Conservation (phyloP, 148 eudicot species). For the Chenopodium quinoa region DNA sequence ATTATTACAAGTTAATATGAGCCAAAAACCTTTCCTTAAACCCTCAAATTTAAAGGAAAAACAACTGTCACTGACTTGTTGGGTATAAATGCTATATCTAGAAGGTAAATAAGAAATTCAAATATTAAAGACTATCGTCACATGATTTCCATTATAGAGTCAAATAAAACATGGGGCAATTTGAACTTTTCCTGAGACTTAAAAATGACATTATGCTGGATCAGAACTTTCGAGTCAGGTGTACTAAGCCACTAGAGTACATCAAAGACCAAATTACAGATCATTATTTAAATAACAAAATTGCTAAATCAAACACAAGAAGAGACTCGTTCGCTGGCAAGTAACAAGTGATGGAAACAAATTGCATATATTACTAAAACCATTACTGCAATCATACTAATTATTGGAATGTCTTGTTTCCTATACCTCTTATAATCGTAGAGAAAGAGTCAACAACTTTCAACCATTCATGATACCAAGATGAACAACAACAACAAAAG, state of each 20-base stretch:
- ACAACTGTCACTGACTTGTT: not conserved
- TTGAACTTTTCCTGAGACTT: not conserved
- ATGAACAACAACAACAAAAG: not conserved
- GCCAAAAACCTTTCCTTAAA: not conserved
- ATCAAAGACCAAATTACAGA: not conserved
- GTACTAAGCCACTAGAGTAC: not conserved
- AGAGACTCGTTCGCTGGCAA: not conserved
- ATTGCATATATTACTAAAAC: too few species aligned
- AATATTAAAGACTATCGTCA: not conserved
- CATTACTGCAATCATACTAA: not conserved
- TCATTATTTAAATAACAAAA: not conserved
- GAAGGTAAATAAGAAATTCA: not conserved
- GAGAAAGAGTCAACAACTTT: not conserved
- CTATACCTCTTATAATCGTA: not conserved
- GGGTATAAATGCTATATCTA: not conserved
- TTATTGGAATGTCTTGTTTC: not conserved
- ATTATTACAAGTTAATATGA: slow-evolving; percentile 2
- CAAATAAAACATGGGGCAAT: not conserved
- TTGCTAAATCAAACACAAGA: not conserved
- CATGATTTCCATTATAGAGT: not conserved
- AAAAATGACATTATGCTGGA: not conserved
- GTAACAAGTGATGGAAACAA: not conserved
- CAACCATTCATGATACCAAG: not conserved
- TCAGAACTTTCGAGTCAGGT: not conserved
- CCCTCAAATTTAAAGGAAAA: not conserved